Percentiles rank a stretch among this genome's conserved stretches.
Evolutionary conservation across 2,329 filamentous ascomycete species (phyloP).

Genomic region (Dendrostoma leiphaemia): DNA sequence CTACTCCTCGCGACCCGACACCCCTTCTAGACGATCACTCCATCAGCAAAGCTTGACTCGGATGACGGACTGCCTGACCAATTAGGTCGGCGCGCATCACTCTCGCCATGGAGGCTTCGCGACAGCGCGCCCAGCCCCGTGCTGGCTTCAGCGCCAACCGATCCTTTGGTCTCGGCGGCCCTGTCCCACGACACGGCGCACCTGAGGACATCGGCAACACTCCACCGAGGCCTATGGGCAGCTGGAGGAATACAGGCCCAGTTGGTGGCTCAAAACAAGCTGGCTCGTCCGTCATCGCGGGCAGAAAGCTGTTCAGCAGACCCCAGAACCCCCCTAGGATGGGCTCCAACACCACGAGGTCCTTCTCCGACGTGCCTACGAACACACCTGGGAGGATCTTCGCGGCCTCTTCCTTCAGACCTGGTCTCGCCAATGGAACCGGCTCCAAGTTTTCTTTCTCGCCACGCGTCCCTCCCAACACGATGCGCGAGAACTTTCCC

Average conservation of each 20-base stretch:
- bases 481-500: conserved; percentile 47
- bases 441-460: conserved; percentile 37
- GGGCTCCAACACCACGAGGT: conserved; percentile 18
- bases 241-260: conserved; percentile 23
- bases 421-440: conserved; percentile 24
- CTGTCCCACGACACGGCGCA: too few relatives aligned
- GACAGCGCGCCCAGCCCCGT: conserved; percentile 14
- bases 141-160: conserved; percentile 8
- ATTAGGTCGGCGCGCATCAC: conserved; percentile 4
- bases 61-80: neutral
- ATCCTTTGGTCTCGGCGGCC: conserved; percentile 3
- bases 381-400: conserved; percentile 33
- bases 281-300: conserved; percentile 30
- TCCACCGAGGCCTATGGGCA: conserved; percentile 20
- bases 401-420: conserved; percentile 24
- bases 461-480: conserved; percentile 42
- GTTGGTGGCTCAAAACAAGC: conserved; percentile 32
- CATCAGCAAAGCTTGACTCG: neutral
- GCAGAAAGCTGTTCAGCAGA: conserved; percentile 33
- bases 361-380: conserved; percentile 19
- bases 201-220: conserved; percentile 3
- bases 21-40: conserved; percentile 73
- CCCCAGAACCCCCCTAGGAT: conserved; percentile 31
- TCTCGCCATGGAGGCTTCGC: conserved; percentile 17
- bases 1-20: conserved; percentile 69